Percentiles rank a stretch among this genome's conserved stretches.
These are phyloP conservation scores for Geranium brycei DNA, from an alignment of 345 rosid genomes.

Conservation along the genomic window DNA sequence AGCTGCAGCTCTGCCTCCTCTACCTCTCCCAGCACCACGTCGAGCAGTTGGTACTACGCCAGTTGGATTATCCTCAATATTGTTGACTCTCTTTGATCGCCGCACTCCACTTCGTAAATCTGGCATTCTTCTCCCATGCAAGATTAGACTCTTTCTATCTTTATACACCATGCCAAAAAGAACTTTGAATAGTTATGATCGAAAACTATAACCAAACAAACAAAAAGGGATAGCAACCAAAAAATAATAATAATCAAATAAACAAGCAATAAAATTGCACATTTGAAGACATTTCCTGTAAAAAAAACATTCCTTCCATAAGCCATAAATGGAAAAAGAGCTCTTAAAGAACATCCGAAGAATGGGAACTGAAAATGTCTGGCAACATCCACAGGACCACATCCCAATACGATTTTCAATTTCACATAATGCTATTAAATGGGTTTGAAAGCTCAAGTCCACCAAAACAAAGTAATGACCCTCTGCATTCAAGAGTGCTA, in stretches of 20 bases:
- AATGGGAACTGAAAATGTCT: background rate
- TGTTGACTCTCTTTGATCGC: constrained; percentile 28
- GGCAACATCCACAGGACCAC: background rate
- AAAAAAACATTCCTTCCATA: background rate
- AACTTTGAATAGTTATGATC: constrained; percentile 2
- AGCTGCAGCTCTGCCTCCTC: constrained; percentile 2
- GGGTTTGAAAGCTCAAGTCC: background rate
- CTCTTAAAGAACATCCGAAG: background rate
- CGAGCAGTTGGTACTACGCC: constrained; percentile 21
- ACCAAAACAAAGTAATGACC: background rate
- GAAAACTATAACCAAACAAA: constrained; percentile 1
- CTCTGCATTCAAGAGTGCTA: background rate
- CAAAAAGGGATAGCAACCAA: background rate
- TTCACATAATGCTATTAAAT: background rate
- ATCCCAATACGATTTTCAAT: background rate
- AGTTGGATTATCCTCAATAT: constrained; percentile 24
- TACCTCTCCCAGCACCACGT: constrained; percentile 29
- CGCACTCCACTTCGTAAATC: constrained; percentile 30
- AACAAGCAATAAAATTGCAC: background rate
- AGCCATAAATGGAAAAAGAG: background rate
- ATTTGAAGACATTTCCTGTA: background rate
- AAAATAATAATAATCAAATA: background rate
- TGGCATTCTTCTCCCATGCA: constrained; percentile 34
- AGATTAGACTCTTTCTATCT: constrained; percentile 11
- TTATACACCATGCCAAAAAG: constrained; percentile 4